phyloP scores from a whole-genome alignment of 176 grass and related monocot species.

The Bothriochloa decipiens region DNA sequence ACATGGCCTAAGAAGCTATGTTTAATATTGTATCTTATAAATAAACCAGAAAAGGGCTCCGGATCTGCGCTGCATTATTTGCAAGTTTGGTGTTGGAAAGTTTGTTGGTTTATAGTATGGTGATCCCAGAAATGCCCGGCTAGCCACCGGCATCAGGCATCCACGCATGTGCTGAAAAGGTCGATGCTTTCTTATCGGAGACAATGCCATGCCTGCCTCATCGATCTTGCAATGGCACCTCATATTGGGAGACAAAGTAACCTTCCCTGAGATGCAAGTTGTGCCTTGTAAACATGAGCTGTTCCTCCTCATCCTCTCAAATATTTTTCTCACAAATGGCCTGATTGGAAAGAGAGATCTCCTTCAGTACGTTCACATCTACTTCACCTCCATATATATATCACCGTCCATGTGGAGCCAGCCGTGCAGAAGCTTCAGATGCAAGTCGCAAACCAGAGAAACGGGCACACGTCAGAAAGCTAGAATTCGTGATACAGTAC shows the following conservation, averaged over 20 bases:
- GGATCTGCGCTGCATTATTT: constrained; percentile 8
- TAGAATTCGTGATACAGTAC: background rate
- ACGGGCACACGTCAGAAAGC: background rate
- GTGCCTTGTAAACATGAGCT: constrained; percentile 31
- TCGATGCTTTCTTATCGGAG: constrained; percentile 30
- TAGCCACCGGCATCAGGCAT: constrained; percentile 41
- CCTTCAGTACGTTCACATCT: background rate
- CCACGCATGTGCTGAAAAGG: constrained; percentile 38
- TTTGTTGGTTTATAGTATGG: background rate
- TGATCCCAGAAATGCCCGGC: constrained; percentile 13
- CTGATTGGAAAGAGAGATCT: background rate
- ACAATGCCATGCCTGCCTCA: background rate
- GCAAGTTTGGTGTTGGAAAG: constrained; percentile 14
- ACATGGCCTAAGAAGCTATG: no score
- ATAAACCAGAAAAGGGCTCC: background rate
- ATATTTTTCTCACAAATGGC: background rate
- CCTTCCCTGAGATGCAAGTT: constrained; percentile 7
- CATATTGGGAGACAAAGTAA: constrained; percentile 27
- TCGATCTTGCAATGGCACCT: constrained; percentile 36
- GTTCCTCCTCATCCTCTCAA: constrained; percentile 20
- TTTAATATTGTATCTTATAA: background rate
- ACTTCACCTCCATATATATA: constrained; percentile 11
- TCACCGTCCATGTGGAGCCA: background rate
- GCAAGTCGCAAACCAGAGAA: background rate
- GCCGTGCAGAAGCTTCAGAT: background rate